Conservation (phyloP, 306 rosid species). For the Cajanus cajan region DNA sequence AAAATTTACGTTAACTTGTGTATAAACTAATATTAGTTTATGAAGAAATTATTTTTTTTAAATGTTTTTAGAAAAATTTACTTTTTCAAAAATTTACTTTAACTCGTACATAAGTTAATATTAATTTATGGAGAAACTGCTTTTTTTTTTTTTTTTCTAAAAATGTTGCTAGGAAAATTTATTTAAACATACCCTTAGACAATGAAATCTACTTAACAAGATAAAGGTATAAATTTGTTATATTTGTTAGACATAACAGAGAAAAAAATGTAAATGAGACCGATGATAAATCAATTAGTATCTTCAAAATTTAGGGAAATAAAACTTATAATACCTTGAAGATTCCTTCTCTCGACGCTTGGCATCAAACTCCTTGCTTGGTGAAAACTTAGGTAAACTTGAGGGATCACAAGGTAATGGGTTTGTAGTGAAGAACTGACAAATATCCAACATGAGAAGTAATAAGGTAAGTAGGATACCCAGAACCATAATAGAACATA, state of each 20-base stretch:
- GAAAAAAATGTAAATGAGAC: neutral
- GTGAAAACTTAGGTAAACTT: constrained; percentile 75
- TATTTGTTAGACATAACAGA: neutral
- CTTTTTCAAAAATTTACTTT: too few species aligned
- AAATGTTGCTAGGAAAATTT: too few species aligned
- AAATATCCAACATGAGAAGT: constrained; percentile 18
- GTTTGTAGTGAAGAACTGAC: constrained; percentile 69
- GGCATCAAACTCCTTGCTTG: constrained; percentile 83
- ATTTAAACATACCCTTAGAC: neutral
- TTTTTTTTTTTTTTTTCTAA: too few species aligned
- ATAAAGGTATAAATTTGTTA: neutral
- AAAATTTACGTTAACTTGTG: too few species aligned
- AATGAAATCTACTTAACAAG: neutral
- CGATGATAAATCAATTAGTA: neutral
- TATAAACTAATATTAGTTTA: too few species aligned
- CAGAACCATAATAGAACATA: neutral
- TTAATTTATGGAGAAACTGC: too few species aligned
- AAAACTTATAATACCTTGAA: constrained; percentile 45
- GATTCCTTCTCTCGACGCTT: constrained; percentile 68
- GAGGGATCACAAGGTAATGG: constrained; percentile 90
- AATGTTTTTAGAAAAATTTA: too few species aligned
- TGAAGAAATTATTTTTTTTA: too few species aligned
- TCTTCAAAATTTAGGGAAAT: constrained; percentile 1
- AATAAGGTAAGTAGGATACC: neutral
- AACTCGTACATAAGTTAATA: too few species aligned